A percentile compares a stretch with the other conserved stretches of the same genome.
Evolutionary conservation across 1,139 yeast genomes (phyloP).

Genomic region (Sugiyamaella paludigena): DNA sequence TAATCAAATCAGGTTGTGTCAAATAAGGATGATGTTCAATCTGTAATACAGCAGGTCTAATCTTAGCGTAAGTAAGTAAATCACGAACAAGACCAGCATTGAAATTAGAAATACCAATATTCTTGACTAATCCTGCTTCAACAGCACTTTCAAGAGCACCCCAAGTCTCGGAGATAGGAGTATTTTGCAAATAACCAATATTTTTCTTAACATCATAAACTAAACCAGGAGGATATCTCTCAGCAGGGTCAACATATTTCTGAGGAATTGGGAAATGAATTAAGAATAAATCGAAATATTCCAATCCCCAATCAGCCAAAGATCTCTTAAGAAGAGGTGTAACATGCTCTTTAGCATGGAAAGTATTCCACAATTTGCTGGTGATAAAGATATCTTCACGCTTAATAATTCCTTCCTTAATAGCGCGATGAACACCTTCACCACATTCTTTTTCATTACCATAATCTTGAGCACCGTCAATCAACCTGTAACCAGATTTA

Average conservation of each 20-base stretch:
- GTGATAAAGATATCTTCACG: conserved; percentile 44
- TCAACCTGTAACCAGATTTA: conserved; percentile 45
- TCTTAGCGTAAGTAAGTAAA: conserved; percentile 64
- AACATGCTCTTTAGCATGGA: conserved; percentile 48
- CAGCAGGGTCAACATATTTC: conserved; percentile 50
- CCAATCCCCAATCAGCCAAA: conserved; percentile 54
- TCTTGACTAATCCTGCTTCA: conserved; percentile 61
- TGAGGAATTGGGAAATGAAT: conserved; percentile 66
- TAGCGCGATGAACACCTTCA: conserved; percentile 42
- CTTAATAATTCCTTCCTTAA: conserved; percentile 40
- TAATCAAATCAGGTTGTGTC: conserved; percentile 67
- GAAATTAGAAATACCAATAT: conserved; percentile 85
- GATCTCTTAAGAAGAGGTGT: conserved; percentile 46
- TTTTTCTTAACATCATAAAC: conserved; percentile 59
- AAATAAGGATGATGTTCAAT: conserved; percentile 93
- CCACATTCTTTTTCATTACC: conserved; percentile 44
- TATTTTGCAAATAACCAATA: conserved; percentile 48
- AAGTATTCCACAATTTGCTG: conserved; percentile 47
- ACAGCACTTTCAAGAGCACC: conserved; percentile 64
- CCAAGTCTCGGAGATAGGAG: conserved; percentile 77
- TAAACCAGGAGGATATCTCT: conserved; percentile 66
- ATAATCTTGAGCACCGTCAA: conserved; percentile 45
- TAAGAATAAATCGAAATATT: conserved; percentile 60
- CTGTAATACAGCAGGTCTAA: conserved; percentile 79
- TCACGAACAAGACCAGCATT: conserved; percentile 73